Percentiles rank a stretch among this genome's conserved stretches.
Conservation (phyloP, 75 land plant species). For the Pinus taeda region DNA sequence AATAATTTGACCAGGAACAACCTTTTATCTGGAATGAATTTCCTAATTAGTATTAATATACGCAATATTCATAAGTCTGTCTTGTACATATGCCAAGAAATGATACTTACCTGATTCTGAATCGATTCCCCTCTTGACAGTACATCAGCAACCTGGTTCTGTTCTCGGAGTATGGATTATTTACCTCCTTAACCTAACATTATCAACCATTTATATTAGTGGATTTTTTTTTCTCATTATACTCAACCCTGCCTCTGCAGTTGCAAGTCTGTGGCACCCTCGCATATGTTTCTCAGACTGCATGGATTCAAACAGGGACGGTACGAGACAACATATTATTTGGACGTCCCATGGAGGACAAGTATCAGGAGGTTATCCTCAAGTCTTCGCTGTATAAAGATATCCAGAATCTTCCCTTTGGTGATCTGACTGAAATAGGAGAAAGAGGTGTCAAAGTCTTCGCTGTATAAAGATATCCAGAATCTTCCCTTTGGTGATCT, state of each 20-base stretch:
- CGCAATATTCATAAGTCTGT: too few species aligned
- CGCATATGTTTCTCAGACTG: slow-evolving; percentile 33
- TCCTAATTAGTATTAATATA: too few species aligned
- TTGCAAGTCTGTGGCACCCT: slow-evolving; percentile 18
- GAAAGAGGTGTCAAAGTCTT: slow-evolving; percentile 37
- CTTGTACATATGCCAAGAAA: too few species aligned
- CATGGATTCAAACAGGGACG: slow-evolving; percentile 32
- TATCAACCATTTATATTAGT: neutral
- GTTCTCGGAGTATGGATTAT: neutral
- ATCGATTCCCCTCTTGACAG: too few species aligned
- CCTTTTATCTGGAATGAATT: too few species aligned
- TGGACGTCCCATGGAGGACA: slow-evolving; percentile 16
- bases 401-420: slow-evolving; percentile 21
- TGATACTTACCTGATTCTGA: too few species aligned
- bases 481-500: too few species aligned
- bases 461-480: too few species aligned
- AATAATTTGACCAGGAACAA: too few species aligned
- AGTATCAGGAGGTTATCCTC: slow-evolving; percentile 17
- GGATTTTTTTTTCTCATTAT: slow-evolving; percentile 12
- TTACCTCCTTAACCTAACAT: neutral
- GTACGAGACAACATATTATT: slow-evolving; percentile 26
- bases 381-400: slow-evolving; percentile 23
- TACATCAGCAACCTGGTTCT: too few species aligned
- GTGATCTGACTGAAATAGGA: slow-evolving; percentile 34
- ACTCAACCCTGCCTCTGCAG: slow-evolving; percentile 17